Base-by-base conservation (phyloP, 208 protist genomes). In the Acanthamoeba polyphaga region DNA sequence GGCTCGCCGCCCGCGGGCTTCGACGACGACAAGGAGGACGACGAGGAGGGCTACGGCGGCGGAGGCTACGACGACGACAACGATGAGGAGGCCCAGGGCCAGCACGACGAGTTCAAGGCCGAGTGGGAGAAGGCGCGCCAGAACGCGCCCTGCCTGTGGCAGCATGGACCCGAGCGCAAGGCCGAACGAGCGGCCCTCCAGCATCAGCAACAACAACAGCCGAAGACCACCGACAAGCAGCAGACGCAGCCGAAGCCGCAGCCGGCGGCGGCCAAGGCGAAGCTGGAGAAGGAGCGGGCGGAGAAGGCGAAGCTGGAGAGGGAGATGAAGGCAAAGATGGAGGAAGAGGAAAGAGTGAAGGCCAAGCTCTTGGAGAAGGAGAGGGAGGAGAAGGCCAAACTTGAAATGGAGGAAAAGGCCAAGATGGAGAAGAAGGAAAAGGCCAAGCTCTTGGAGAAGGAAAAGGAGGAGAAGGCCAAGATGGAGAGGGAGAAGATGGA, bases 101-200 rank as follows among this genome's bases (percentile, higher is more conserved):
- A 55, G 32, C 74, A 82, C 74, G 74, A 82, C 74, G 74, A 82
- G 74, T 82, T 55, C 74, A 82, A 82, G 74, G 38, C 24, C 74
- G 74, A 82, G 74, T 82, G 74, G 74, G 74, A 82, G 46, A 82
- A 46, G 43, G 1, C 38, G 27, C 32, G 74, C 32, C 51, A 82
- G 46, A 72, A 72, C 29, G 8, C 43, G 43, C 43, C 66, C n/a
- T 72, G 66, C 29, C 9, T 38, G 24, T 72, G 66, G 66, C 60
- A 66, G 6, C 60, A 19, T 13, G 53, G 53, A 13, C 53, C 53
- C 60, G 15, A 22, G 22, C 66, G 66, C 15, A 68, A 68, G 24
- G 62, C 13, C 3, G 38, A 80, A 24, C 38, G 34, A 17, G n/a
- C 13, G 72, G 22, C 38, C 72, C 29, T 46, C n/a, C 72, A 22